Evolutionary conservation across 1,284 basidiomycete species (phyloP), one percentile per base, ranked within the genome.

Genomic region (Sporisorium exsertum): DNA sequence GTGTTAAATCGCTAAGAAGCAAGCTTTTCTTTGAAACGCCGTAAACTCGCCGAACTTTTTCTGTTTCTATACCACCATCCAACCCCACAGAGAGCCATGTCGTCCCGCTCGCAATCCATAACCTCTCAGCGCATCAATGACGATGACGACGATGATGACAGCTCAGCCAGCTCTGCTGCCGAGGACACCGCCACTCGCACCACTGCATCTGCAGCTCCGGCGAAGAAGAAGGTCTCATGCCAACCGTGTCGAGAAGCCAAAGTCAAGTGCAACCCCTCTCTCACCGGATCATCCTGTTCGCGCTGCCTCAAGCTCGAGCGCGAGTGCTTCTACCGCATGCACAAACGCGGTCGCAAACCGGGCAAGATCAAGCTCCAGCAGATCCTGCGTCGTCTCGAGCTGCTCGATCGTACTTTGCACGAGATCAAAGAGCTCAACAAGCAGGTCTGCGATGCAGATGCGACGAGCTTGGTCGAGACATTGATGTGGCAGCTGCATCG

Each of bases 331-430:
- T 70, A 66, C 45, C 55, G 60, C 4, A 43, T 32, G 6, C 72
- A 75, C 43, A 75, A 75, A 42, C 29, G 72, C 5, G 72, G 72
- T 4, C 35, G 72, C 0, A 75, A 75, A 50, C 72, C 72, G 20
- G 72, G 72, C 29, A 75, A 75, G 58, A 75, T 75, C 43, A 75
- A 75, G 29, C 49, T 65, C 2, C 72, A 75, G n/a, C 72, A 75
- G 40, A 75, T 75, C 42, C 20, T 65, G 0, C 32, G 72, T 1
- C 45, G 72, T 7, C 37, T 75, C 6, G 67, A 75, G 16, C 15
- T 75, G 20, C 45, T 75, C 5, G 67, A 70, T 40, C 20, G 53
- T 8, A 75, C 72, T 7, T 32, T 75, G 18, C 13, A 22, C 3
- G 72, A 75, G 57, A 63, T 75, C 35, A 33, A n/a, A 8, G 46